Conservation (phyloP, 805 yeast genomes). For the Saturnispora ahearnii region DNA sequence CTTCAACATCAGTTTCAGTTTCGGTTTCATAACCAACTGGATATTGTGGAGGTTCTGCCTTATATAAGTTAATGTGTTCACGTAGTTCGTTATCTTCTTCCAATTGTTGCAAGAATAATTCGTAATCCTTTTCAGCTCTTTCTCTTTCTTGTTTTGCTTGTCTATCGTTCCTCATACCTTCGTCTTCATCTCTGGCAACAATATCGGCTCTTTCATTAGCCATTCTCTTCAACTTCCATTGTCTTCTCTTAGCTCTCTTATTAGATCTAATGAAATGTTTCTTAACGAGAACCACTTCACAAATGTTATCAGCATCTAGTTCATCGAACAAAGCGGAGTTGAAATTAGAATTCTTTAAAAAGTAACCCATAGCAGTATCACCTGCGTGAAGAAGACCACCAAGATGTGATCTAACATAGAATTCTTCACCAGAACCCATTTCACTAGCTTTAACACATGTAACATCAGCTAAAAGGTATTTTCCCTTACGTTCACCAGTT, state of each 20-base stretch:
- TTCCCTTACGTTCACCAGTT: constrained; percentile 70
- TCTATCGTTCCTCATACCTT: constrained; percentile 43
- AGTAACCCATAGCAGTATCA: constrained; percentile 90
- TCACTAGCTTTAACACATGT: constrained; percentile 87
- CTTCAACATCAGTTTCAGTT: constrained; percentile 58
- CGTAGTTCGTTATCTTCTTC: constrained; percentile 96
- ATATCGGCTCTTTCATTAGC: constrained; percentile 90
- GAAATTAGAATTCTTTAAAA: constrained; percentile 73
- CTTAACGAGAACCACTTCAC: constrained; percentile 86
- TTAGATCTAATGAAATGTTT: constrained; percentile 76
- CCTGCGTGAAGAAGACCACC: constrained; percentile 96
- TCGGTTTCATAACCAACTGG: constrained; percentile 48
- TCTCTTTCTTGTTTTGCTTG: constrained; percentile 83
- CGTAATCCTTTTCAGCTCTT: constrained; percentile 90
- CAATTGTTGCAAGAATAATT: constrained; percentile 88
- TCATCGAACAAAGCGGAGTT: constrained; percentile 81
- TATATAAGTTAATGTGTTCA: constrained; percentile 82
- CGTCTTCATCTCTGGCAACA: constrained; percentile 40
- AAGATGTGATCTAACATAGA: constrained; percentile 79
- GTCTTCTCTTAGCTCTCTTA: constrained; percentile 66
- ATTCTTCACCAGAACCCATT: constrained; percentile 71
- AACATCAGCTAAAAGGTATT: constrained; percentile 76
- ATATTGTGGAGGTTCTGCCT: constrained; percentile 32
- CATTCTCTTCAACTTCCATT: constrained; percentile 94
- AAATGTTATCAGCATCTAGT: constrained; percentile 51